Evolutionary conservation across 768 basidiomycete genomes (phyloP), one percentile per base, ranked within the genome.

Genomic region (Termitomyces sp.): DNA sequence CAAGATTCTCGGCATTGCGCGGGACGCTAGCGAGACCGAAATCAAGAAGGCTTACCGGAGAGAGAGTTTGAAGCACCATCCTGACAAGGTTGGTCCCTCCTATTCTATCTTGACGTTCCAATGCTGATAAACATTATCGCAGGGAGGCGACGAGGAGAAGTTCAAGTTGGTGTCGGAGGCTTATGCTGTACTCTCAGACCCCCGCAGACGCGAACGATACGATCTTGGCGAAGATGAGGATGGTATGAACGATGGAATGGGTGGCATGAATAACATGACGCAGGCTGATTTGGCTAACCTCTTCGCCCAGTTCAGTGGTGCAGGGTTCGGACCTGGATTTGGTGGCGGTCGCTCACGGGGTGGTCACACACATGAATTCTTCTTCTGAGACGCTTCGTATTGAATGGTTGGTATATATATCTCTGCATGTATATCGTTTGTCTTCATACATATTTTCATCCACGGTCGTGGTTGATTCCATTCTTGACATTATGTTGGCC

Each of bases 81-180:
- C 90, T 47, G 91, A 93, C 71, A 93, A 93, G 82, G 87, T 87
- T 20, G 16, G 61, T 43, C 16, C 14, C 26, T 72, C 44, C 26
- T 24, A 8, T 18, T 42, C 4, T 2, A 8, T 55, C 56, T 5
- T 58, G 62, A 18, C 32, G 43, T 47, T 22, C 34, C 27, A 32
- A 18, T 52, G 24, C 56, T 37, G 8, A 22, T 30, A 50, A 33
- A 24, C 33, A 24, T 22, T 2, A n/a, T 36, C 60, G 59, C 59
- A 92, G 87, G 94, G 95, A 27, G 95, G 95, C 30, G 92, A 94
- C 68, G 95, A 96, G 65, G 96, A 97, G 68, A 90, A 92, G 65
- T 98, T 98, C 83, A 97, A 98, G 72, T 80, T 93, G 22, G 87
- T 93, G 32, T 84, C 79, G 0, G 93, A 94, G 71, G 91, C 92